Evolutionary conservation across 768 basidiomycete genomes (phyloP), one percentile per base, ranked within the genome.

Genomic region (Astraeus odoratus): DNA sequence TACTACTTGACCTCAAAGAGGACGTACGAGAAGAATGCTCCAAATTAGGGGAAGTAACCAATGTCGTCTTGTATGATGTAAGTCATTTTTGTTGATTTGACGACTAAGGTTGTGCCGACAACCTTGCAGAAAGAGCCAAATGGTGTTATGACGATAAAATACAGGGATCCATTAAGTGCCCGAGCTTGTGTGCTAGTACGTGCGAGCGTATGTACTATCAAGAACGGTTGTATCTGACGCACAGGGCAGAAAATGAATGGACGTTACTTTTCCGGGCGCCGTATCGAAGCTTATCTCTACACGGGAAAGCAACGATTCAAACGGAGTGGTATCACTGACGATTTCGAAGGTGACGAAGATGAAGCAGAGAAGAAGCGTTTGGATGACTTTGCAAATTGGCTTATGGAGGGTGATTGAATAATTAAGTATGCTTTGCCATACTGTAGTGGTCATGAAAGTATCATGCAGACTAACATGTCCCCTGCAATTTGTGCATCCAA

Each of bases 121-220:
- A 33, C 12, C 20, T n/a, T n/a, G 16, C 66, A 99, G 93, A 80
- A 84, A 73, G 96, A 99, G 63, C 67, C 79, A 26, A 91, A 95
- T 29, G 95, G 96, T 3, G 67, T 98, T 50, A 97, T 98, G 81
- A 94, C 93, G 0, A 83, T 98, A 50, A 96, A 97, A 55, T 99
- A 97, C 71, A 81, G 81, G 46, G 94, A 97, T 57, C 77, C 88
- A 12, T 54, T 95, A n/a, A 80, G 90, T 47, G 96, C 96, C 4
- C 84, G 94, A 63, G 95, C 92, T 4, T 99, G 95, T 56, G 70
- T 99, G 16, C 48, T 91, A 49, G 92, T 88, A 52, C 52, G 85
- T 72, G 23, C 12, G 12, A 31, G n/a, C 16, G 3, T 1, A 19
- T 12, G n/a, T 22, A 30, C 8, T 7, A 19, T 41, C 3, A 15